Base-by-base conservation (phyloP, 139 green algal species). In the Volvox reticuliferus region DNA sequence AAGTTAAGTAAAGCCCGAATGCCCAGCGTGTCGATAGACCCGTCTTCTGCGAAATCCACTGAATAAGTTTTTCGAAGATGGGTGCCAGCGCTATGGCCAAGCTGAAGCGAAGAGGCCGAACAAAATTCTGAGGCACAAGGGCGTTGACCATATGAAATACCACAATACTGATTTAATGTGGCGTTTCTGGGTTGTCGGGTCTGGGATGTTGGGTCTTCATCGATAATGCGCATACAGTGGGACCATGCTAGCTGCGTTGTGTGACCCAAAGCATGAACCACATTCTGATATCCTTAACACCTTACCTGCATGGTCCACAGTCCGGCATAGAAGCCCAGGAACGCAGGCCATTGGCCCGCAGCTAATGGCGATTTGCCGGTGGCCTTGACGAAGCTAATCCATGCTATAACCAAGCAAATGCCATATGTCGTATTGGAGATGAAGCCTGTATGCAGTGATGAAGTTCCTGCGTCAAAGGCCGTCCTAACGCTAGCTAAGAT, bases 241-340 rank as follows among this genome's bases (percentile, higher is more conserved):
- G 44, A 55, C 44, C 44, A 9, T 9, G 9, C 5, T 55, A 55
- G 44, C 44, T 55, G 44, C 44, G 44, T 55, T 55, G 44, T 5
- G 44, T 9, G 44, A 55, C 5, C 44, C 44, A 5, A 55, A 55
- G 44, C 44, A 55, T 55, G 44, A 55, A 55, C 44, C 44, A 55
- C 44, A 55, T 55, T 55, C 44, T 5, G 5, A 55, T 14, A 55
- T 55, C 44, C 44, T 55, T 14, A 55, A 14, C 44, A 9, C 44
- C 44, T 12, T 28, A 89, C 89, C 89, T 92, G 89, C 22, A 91
- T 37, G 0, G 69, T 92, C 69, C 79, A 96, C 55, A 94, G 77
- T 1, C 92, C 93, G 35, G 94, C 94, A 71, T 96, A 97, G 50
- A 95, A 94, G 2, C 33, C 91, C 18, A 96, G 85, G 88, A 96